Evolutionary conservation across 2,329 filamentous ascomycete genomes (phyloP).

Genomic region (Botrytis byssoidea): DNA sequence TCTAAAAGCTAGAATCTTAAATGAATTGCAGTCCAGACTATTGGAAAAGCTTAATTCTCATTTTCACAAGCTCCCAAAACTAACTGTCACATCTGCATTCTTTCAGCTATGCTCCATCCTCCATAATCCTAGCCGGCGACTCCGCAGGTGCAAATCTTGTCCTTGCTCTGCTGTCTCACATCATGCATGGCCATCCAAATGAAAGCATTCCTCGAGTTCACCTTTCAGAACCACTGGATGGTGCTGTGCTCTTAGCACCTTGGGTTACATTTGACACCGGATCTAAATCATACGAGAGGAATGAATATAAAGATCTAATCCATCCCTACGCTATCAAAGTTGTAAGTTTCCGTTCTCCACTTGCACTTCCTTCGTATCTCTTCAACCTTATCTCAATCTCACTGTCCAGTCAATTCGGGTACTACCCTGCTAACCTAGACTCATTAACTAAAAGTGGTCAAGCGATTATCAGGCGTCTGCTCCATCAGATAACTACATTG

Average conservation of each 20-base stretch:
- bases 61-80: conserved; percentile 47
- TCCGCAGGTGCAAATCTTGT: conserved; percentile 53
- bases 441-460: conserved; percentile 42
- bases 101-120: conserved; percentile 50
- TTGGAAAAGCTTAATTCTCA: conserved; percentile 38
- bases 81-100: conserved; percentile 57
- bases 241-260: conserved; percentile 54
- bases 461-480: conserved; percentile 36
- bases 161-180: conserved; percentile 48
- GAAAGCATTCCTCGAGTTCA: conserved; percentile 51
- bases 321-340: conserved; percentile 35
- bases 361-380: not conserved
- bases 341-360: not conserved
- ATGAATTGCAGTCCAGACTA: not conserved
- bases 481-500: conserved; percentile 51
- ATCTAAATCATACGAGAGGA: conserved; percentile 44
- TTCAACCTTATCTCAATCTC: conserved; percentile 26
- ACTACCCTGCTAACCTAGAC: conserved; percentile 44
- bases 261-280: conserved; percentile 55
- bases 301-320: conserved; percentile 53
- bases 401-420: not conserved
- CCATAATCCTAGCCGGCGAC: conserved; percentile 49
- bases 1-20: not conserved
- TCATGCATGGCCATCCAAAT: conserved; percentile 58
- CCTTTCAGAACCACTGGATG: conserved; percentile 47